Base-by-base conservation (phyloP, 768 basidiomycete species). In the Macrolepiota fuliginosa region DNA sequence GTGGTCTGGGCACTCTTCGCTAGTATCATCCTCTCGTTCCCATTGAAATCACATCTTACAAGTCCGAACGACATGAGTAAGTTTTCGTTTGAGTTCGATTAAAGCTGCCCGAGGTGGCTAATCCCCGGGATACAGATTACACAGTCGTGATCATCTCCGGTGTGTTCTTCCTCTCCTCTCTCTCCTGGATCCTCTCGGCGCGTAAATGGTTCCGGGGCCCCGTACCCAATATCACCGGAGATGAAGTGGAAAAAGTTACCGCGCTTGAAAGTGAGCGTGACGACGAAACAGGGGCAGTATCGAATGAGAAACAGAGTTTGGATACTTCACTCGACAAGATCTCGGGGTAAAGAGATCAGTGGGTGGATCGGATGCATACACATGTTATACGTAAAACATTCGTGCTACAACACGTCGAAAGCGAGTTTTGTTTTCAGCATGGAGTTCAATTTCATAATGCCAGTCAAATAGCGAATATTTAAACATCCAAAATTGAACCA, bases 171-270 rank as follows among this genome's bases (percentile, higher is more conserved):
- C 88, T 89, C 65, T 85, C 89, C 0, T 72, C 83, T 1, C 57
- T 78, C 3, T 88, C 84, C 5, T 91, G 89, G 89, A 70, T 86
- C 5, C 35, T 86, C 3, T 89, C 88, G 24, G 89, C 89, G 0
- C 82, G 73, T 37, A 83, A 86, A 61, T 91, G 89, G 89, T 91
- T 90, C 74, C 78, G 73, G 24, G 89, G 89, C 0, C 89, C 89
- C 17, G 76, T 90, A 53, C 72, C 74, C 64, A 90, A 80, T 56
- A 69, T 83, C 12, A 74, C 79, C 47, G 73, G 73, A 5, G 54
- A 54, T 10, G 57, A 58, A 17, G 56, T 54, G 40, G 63, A 56
- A 35, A 66, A 25, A 32, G 53, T 55, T 5, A 37, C 57, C 1
- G 4, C 37, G 5, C 36, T 37, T 19, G 36, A 39, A 36, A 29